A percentile compares a stretch with the other conserved stretches of the same genome.
Evolutionary conservation across 192 early-diverging fungal species (phyloP).

Genomic region (Funneliformis geosporum): DNA sequence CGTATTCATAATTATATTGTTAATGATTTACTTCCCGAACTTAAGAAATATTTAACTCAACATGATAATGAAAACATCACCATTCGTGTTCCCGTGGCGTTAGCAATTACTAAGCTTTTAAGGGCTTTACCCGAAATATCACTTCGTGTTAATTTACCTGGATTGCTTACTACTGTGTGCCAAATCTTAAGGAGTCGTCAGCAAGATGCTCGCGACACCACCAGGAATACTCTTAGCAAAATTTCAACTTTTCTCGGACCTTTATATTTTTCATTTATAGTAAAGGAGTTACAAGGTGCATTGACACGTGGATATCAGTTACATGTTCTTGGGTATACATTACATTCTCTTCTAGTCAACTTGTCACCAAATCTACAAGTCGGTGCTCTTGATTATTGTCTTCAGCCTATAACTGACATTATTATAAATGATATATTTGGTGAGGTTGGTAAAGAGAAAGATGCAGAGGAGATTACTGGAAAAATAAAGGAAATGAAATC

Average conservation of each 20-base stretch:
- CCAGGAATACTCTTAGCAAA: conserved; percentile 84
- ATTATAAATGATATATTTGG: conserved; percentile 94
- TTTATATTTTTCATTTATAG: conserved; percentile 81
- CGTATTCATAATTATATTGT: conserved; percentile 78
- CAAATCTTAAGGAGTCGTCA: conserved; percentile 80
- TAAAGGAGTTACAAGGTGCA: conserved; percentile 79
- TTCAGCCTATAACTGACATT: conserved; percentile 70
- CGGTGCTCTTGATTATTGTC: conserved; percentile 79
- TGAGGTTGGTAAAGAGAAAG: conserved; percentile 82
- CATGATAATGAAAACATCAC: conserved; percentile 74
- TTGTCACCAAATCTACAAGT: conserved; percentile 58
- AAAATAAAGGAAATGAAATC: conserved; percentile 92
- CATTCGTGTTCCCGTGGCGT: conserved; percentile 81
- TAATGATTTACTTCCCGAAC: conserved; percentile 75
- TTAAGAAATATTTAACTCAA: conserved; percentile 74
- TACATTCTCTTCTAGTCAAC: conserved; percentile 79
- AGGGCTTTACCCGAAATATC: conserved; percentile 75
- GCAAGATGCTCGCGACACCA: conserved; percentile 83
- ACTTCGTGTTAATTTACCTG: conserved; percentile 79
- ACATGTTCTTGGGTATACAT: conserved; percentile 94
- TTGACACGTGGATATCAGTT: conserved; percentile 85
- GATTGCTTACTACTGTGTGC: conserved; percentile 84
- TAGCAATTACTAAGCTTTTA: conserved; percentile 85
- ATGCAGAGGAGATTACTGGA: conserved; percentile 82
- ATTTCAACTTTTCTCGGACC: conserved; percentile 84